phyloP scores from a whole-genome alignment of 2,329 filamentous ascomycete species.

The Orbilia blumenaviensis region DNA sequence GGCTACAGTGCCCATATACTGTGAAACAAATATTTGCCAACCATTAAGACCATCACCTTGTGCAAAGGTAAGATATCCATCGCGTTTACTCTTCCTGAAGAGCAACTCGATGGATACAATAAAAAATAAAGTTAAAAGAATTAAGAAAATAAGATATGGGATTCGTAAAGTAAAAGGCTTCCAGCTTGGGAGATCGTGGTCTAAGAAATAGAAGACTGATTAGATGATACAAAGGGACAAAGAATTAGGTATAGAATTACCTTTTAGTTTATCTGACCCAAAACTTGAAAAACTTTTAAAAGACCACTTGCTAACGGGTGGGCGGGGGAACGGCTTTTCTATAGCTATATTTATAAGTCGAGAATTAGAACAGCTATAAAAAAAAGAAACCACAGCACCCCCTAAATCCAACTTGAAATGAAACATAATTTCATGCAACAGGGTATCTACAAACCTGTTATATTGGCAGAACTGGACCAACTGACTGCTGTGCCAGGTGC shows the following conservation, averaged over 20 bases:
- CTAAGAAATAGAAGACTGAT: not conserved
- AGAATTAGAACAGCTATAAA: constrained; percentile 6
- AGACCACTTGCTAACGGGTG: constrained; percentile 38
- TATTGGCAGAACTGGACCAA: constrained; percentile 7
- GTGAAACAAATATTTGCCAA: constrained; percentile 47
- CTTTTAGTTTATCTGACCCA: constrained; percentile 26
- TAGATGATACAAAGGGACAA: not conserved
- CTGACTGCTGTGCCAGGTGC: constrained; percentile 1
- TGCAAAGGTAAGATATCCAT: constrained; percentile 51
- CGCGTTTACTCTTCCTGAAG: constrained; percentile 36
- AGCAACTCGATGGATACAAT: constrained; percentile 51
- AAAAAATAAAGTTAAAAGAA: constrained; percentile 49
- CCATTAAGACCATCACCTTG: constrained; percentile 18
- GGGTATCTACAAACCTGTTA: constrained; percentile 29
- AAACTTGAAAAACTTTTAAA: constrained; percentile 38
- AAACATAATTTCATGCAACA: not conserved
- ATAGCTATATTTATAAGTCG: constrained; percentile 35
- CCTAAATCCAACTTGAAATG: constrained; percentile 16
- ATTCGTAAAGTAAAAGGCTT: constrained; percentile 48
- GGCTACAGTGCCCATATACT: constrained; percentile 65
- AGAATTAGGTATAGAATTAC: constrained; percentile 2
- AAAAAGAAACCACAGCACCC: constrained; percentile 1
- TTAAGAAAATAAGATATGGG: constrained; percentile 48
- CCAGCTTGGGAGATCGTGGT: constrained; percentile 42
- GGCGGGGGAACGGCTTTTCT: constrained; percentile 47